Evolutionary conservation across 2,329 filamentous ascomycete genomes (phyloP), one percentile per base, ranked within the genome.

Genomic region (Waltergamsia citrina): DNA sequence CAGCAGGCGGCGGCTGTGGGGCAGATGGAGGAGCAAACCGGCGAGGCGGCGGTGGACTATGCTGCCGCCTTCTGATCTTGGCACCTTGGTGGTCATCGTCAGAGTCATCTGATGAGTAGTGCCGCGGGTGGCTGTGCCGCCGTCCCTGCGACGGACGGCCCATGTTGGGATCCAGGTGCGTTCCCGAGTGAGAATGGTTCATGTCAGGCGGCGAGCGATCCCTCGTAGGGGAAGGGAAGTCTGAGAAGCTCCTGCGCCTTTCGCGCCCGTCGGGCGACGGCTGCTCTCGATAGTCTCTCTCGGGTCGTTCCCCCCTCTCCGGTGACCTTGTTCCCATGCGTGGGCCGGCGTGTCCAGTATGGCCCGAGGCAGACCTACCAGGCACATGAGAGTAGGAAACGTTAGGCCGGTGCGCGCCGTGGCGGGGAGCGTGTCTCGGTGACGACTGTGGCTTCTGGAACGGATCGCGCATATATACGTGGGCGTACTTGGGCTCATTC

Each of bases 201-300:
- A n/a, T n/a, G n/a, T n/a, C n/a, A 50, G 49, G 23, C 44, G 32
- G 32, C 50, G 50, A 7, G 12, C 27, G 33, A 4, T 52, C 48
- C 11, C 58, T 47, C 3, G 53, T 52, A 2, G 59, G 56, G 3
- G 54, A 56, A 3, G 62, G 62, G 33, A 65, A 61, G 37, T 73
- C 70, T 4, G 69, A 70, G 46, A 69, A 66, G 50, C 69, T 73
- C 36, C 63, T 59, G 25, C 68, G 59, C 25, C 65, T 59, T 10
- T 47, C 51, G n/a, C 57, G 49, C 12, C 60, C 59, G 12, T 67
- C 32, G 6, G 10, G 23, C 10, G 23, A 17, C 7, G 23, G 32
- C 16, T 57, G 54, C 23, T n/a, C n/a, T n/a, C n/a, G n/a, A n/a
- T n/a, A n/a, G n/a, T n/a, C n/a, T n/a, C n/a, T n/a, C n/a, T n/a